Conservation (phyloP, 495 filamentous ascomycete genomes). For the Aspergillus nidulans region DNA sequence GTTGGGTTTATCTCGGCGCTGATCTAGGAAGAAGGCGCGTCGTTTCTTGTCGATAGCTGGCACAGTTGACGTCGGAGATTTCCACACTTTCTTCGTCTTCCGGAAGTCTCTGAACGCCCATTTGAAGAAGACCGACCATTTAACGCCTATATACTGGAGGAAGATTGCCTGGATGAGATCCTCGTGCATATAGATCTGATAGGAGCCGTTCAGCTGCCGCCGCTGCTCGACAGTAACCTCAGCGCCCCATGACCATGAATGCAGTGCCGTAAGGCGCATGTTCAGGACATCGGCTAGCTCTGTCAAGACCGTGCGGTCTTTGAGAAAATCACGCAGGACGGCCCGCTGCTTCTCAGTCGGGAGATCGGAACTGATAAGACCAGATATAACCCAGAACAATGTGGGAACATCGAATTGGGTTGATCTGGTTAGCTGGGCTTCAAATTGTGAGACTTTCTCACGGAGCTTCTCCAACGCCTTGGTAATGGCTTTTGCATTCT, state of each 20-base stretch:
- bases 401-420: background rate
- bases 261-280: conserved; percentile 9
- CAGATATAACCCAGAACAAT: conserved; percentile 3
- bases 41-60: conserved; percentile 12
- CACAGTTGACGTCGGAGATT: conserved; percentile 4
- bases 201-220: conserved; percentile 12
- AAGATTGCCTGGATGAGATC: conserved; percentile 18
- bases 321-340: conserved; percentile 11
- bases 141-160: conserved; percentile 10
- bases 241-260: conserved; percentile 13
- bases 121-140: conserved; percentile 15
- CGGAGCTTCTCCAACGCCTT: conserved; percentile 6
- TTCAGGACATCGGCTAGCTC: conserved; percentile 14
- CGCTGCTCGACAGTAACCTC: conserved; percentile 10
- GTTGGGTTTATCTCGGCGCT: background rate
- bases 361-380: conserved; percentile 8
- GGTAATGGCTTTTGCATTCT: background rate
- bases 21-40: conserved; percentile 6
- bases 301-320: conserved; percentile 4
- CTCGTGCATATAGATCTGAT: conserved; percentile 14
- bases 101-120: background rate
- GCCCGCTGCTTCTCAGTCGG: conserved; percentile 10
- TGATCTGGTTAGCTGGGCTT: background rate
- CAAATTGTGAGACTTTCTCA: conserved; percentile 1
- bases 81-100: conserved; percentile 2